Percentiles rank a stretch among this genome's conserved stretches.
phyloP scores from a whole-genome alignment of 768 basidiomycete species.

The Galerina marginata region DNA sequence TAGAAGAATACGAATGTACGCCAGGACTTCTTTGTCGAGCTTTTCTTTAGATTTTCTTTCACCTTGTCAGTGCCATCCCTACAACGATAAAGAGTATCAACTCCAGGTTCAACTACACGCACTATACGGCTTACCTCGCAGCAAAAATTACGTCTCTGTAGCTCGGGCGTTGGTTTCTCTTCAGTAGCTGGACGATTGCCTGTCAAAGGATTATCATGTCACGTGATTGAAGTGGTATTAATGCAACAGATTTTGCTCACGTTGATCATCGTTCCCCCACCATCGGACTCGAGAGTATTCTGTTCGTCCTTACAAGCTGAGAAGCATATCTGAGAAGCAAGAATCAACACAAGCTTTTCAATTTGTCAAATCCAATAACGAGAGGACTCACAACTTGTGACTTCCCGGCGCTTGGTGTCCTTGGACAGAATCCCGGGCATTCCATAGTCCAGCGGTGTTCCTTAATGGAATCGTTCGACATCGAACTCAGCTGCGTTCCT shows the following conservation, averaged over 20 bases:
- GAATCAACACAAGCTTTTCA: neutral
- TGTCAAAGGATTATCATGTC: too few relatives aligned
- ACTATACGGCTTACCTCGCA: neutral
- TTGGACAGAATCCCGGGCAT: slow-evolving; percentile 3
- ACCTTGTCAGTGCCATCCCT: neutral
- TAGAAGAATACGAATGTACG: too few relatives aligned
- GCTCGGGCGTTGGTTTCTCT: neutral
- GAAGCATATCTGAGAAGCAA: neutral
- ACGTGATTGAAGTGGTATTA: too few relatives aligned
- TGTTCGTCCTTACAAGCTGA: neutral
- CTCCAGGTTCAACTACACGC: too few relatives aligned
- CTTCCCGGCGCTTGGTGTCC: neutral
- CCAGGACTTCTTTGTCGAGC: neutral
- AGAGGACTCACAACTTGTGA: slow-evolving; percentile 3
- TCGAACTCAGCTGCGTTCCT: too few relatives aligned
- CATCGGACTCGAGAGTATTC: neutral
- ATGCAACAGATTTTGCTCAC: too few relatives aligned
- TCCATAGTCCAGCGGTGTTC: too few relatives aligned
- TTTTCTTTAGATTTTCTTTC: neutral
- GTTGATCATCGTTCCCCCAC: neutral
- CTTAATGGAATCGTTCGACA: too few relatives aligned
- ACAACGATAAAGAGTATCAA: neutral
- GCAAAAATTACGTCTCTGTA: neutral
- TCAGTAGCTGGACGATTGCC: neutral
- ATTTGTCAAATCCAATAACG: neutral